Conservation (phyloP, 2,329 filamentous ascomycete species). For the Trichophaea hybrida region DNA sequence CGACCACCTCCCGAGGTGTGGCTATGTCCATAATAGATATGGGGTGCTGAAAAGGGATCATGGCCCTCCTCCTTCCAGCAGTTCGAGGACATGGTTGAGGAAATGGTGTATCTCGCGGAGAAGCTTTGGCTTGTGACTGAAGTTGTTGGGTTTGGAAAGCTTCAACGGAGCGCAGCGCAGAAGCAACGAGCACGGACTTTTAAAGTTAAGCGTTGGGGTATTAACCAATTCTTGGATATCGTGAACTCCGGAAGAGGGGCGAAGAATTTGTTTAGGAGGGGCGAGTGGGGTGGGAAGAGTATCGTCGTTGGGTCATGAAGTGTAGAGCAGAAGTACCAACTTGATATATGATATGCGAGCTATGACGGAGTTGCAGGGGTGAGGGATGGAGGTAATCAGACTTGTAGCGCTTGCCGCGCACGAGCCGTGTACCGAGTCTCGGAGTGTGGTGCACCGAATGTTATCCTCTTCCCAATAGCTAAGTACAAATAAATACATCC, state of each 20-base stretch:
- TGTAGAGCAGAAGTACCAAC: too few species aligned
- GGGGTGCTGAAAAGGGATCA: slow-evolving; percentile 16
- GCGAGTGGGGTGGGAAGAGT: too few species aligned
- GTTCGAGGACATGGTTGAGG: not conserved
- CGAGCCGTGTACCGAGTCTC: not conserved
- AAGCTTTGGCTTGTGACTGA: not conserved
- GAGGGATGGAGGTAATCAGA: not conserved
- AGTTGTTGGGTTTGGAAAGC: not conserved
- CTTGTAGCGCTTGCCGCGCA: not conserved
- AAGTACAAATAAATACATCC: too few species aligned
- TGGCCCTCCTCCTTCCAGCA: slow-evolving; percentile 12
- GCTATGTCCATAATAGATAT: slow-evolving; percentile 17
- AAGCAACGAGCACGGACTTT: not conserved
- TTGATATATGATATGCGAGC: not conserved
- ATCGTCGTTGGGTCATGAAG: too few species aligned
- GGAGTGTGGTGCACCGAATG: too few species aligned
- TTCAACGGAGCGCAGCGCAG: not conserved
- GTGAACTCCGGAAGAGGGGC: too few species aligned
- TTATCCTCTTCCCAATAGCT: too few species aligned
- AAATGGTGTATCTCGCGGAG: not conserved
- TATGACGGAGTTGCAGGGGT: not conserved
- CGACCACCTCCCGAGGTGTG: not conserved
- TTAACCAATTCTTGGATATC: too few species aligned
- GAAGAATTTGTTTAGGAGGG: too few species aligned
- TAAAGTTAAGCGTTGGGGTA: not conserved